These are phyloP conservation scores for Podospora pseudoanserina DNA, from an alignment of 495 filamentous ascomycete genomes.

Conservation along the genomic window DNA sequence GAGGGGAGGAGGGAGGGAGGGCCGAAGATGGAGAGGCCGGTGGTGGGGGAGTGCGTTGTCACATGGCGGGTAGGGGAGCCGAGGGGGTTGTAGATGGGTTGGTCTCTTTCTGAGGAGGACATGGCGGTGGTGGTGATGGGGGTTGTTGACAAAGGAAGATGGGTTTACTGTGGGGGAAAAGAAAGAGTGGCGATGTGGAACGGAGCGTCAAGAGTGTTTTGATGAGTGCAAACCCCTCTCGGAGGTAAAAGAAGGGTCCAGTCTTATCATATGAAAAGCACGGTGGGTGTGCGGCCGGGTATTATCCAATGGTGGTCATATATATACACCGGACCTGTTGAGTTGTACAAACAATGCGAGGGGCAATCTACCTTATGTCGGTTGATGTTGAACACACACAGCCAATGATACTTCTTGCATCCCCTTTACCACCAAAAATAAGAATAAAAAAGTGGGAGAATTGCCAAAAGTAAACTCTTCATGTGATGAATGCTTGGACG, in stretches of 20 bases:
- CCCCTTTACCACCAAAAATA: neutral
- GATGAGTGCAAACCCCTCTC: neutral
- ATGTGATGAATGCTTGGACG: conserved; percentile 6
- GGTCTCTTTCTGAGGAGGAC: neutral
- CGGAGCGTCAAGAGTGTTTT: neutral
- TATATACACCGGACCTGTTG: neutral
- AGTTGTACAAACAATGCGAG: neutral
- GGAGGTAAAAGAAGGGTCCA: neutral
- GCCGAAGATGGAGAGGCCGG: conserved; percentile 41
- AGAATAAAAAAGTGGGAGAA: neutral
- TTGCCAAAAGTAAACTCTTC: neutral
- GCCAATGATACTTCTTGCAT: neutral
- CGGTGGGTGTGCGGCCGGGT: neutral
- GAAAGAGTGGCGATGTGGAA: neutral
- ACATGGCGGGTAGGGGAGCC: conserved; percentile 40
- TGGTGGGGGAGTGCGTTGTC: conserved; percentile 40
- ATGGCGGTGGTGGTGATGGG: neutral
- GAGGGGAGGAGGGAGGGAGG: conserved; percentile 30
- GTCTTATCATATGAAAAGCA: neutral
- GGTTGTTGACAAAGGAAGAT: neutral
- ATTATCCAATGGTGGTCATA: neutral
- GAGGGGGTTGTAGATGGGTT: neutral
- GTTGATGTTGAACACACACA: neutral
- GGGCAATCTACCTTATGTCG: too few relatives aligned
- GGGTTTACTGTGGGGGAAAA: neutral